Base-by-base conservation (phyloP, 2,329 filamentous ascomycete species). In the Neopestalotiopsis clavispora region DNA sequence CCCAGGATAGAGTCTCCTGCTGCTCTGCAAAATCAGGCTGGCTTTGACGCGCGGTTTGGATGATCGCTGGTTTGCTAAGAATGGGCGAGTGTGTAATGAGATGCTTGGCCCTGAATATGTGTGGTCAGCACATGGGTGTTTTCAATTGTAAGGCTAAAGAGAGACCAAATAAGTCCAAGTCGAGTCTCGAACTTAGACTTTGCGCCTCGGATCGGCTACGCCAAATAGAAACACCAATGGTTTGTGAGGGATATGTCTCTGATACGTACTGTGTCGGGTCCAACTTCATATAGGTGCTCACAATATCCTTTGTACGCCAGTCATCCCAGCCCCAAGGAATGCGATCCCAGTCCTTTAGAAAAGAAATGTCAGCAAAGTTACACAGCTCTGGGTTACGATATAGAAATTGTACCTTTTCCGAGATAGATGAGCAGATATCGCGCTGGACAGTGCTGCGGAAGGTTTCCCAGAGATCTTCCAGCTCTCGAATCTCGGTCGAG, bases 71-170 rank as follows among this genome's bases (percentile, higher is more conserved):
- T 62, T 82, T 84, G 28, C 83, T 82, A 58, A 84, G 86, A 66
- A 78, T 80, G 73, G 84, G 83, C 20, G 81, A 81, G 66, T 83
- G 81, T 34, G 83, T 80, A 58, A 88, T 80, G 68, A 87, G 81
- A 69, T 84, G 78, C 71, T 86, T 80, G n/a, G 89, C 45, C 6
- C 45, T 52, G 45, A n/a, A 52, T 2, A 23, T n/a, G n/a, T 52
- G 1, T 9, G 17, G 17, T 52, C n/a, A 52, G 45, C n/a, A 52
- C 14, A n/a, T 12, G 17, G 17, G n/a, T 52, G n/a, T 20, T 23
- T 6, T 23, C 13, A n/a, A 52, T 38, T 38, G 5, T 38, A 10
- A 38, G 23, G 23, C 10, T 38, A 7, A 10, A 38, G 34, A 38
- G 6, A 38, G 34, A 10, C 34, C 6, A 10, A 38, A 38, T 10